These are phyloP conservation scores for Juncus inflexus DNA, from an alignment of 176 grass and related monocot genomes.

Conservation along the genomic window DNA sequence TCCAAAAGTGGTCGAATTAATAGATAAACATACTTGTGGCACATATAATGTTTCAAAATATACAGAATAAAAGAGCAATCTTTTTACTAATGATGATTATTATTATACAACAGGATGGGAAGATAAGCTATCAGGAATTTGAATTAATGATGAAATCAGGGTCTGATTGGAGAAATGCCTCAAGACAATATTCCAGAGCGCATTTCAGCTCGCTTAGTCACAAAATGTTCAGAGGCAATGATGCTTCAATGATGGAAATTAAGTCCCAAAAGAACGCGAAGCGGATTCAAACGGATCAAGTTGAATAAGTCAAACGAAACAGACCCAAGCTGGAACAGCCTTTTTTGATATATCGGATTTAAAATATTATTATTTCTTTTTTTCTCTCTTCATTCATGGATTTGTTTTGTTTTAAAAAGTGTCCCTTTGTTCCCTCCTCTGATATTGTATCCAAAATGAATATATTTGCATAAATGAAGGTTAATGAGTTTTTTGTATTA, in stretches of 20 bases:
- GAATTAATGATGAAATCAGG: conserved; percentile 93
- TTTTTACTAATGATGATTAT: conserved; percentile 24
- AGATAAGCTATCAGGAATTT: conserved; percentile 80
- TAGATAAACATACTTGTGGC: not conserved
- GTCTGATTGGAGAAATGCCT: conserved; percentile 77
- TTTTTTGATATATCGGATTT: conserved; percentile 10
- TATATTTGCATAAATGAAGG: too few relatives aligned
- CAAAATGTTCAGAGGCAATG: conserved; percentile 48
- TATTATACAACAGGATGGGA: conserved; percentile 70
- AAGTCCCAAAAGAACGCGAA: conserved; percentile 6
- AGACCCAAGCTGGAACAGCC: not conserved
- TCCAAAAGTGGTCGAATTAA: conserved; percentile 7
- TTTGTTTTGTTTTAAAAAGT: conserved; percentile 2
- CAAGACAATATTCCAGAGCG: conserved; percentile 50
- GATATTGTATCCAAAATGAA: not conserved
- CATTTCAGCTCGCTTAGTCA: conserved; percentile 56
- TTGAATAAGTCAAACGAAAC: conserved; percentile 18
- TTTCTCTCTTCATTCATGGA: not conserved
- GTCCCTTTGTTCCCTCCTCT: conserved; percentile 6
- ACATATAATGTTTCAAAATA: not conserved
- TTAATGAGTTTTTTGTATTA: too few relatives aligned
- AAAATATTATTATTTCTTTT: conserved; percentile 9
- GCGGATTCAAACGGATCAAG: conserved; percentile 16
- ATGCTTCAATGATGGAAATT: conserved; percentile 16
- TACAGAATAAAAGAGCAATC: too few relatives aligned